These are phyloP conservation scores for Beauveria medogensis DNA, from an alignment of 2,329 filamentous ascomycete genomes.

Conservation along the genomic window DNA sequence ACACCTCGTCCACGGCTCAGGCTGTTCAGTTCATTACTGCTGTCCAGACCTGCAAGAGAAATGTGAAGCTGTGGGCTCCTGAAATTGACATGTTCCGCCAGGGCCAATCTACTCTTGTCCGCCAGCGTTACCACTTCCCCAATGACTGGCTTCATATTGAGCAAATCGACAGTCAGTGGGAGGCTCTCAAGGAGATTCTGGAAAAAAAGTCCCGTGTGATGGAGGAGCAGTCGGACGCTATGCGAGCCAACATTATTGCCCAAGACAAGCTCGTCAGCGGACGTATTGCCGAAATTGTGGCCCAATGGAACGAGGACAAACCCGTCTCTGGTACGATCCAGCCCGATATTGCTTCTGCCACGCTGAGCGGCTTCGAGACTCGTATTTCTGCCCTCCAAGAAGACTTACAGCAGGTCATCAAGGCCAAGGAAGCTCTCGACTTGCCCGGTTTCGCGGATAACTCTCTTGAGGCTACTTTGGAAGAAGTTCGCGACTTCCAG, in stretches of 20 bases:
- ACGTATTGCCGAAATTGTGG: constrained; percentile 77
- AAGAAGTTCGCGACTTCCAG: constrained; percentile 98
- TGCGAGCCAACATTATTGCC: constrained; percentile 88
- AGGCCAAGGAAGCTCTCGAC: constrained; percentile 93
- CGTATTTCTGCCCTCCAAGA: constrained; percentile 78
- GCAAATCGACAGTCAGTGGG: constrained; percentile 95
- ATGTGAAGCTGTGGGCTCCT: constrained; percentile 87
- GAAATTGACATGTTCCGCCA: constrained; percentile 95
- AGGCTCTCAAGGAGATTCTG: constrained; percentile 83
- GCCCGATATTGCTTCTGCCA: constrained; percentile 78
- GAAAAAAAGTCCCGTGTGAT: constrained; percentile 91
- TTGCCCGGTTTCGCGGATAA: constrained; percentile 73
- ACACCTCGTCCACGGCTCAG: constrained; percentile 90
- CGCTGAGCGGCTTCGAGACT: constrained; percentile 72
- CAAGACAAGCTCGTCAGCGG: constrained; percentile 88
- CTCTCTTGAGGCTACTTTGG: constrained; percentile 74
- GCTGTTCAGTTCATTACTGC: constrained; percentile 98
- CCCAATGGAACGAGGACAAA: constrained; percentile 92
- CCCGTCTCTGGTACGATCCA: constrained; percentile 91
- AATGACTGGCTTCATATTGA: constrained; percentile 93
- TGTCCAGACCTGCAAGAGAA: constrained; percentile 91
- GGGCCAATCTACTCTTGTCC: constrained; percentile 82
- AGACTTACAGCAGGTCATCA: constrained; percentile 88
- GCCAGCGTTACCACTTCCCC: constrained; percentile 90
- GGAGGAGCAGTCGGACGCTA: constrained; percentile 88